Evolutionary conservation across 1,139 yeast species (phyloP).

Genomic region (Suhomyces coccinellae): DNA sequence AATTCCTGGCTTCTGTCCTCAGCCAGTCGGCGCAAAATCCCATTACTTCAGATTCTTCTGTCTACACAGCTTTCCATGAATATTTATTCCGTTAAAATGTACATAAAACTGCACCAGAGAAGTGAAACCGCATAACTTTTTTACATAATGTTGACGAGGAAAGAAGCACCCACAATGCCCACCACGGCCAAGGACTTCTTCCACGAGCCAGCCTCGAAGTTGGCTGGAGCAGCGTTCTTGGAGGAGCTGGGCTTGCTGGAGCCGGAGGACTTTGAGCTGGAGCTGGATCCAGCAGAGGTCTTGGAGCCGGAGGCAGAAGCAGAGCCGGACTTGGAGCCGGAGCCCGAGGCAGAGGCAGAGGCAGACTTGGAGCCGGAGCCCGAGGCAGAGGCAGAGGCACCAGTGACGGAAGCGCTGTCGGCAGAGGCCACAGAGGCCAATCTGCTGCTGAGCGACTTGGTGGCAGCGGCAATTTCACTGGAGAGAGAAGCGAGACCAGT

Average conservation of each 20-base stretch:
- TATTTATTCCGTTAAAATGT: constrained; percentile 1
- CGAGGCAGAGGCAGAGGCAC: constrained; percentile 4
- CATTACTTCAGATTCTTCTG: too few species aligned
- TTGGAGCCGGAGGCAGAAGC: constrained; percentile 1
- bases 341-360: constrained; percentile 3
- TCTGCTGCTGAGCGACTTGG: background rate
- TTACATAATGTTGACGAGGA: constrained; percentile 36
- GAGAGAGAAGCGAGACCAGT: constrained; percentile 10
- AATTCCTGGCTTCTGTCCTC: too few species aligned
- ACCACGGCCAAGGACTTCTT: constrained; percentile 42
- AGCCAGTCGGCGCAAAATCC: too few species aligned
- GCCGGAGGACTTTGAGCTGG: constrained; percentile 5
- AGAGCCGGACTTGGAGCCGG: constrained; percentile 4
- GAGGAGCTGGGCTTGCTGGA: constrained; percentile 7
- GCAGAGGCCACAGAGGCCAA: constrained; percentile 5
- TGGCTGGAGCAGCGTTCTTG: constrained; percentile 7
- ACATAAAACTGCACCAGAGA: constrained; percentile 5
- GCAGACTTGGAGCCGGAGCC: constrained; percentile 1
- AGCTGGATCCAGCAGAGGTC: constrained; percentile 8
- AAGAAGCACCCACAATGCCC: constrained; percentile 40
- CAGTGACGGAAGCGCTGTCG: constrained; percentile 1
- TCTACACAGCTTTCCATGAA: background rate
- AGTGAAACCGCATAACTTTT: constrained; percentile 5
- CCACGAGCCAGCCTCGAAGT: constrained; percentile 34
- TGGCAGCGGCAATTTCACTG: constrained; percentile 1